A percentile compares a stretch with the other conserved stretches of the same genome.
Conservation (phyloP, 176 grass and related monocot species). For the Miscanthus lutarioriparius region DNA sequence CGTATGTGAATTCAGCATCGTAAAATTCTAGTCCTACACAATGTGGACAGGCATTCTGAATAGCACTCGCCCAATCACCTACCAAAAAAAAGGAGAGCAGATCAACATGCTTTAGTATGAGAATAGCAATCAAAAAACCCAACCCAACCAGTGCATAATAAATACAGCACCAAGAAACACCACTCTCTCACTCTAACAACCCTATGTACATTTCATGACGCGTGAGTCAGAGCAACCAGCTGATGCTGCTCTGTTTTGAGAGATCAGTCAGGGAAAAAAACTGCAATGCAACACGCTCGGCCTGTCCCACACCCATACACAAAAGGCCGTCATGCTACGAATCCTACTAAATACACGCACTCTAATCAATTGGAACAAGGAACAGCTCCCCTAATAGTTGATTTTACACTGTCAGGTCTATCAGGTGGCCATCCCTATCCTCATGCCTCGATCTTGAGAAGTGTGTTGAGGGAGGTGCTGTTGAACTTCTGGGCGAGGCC, state of each 20-base stretch:
- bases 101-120: slow-evolving; percentile 5
- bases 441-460: slow-evolving; percentile 82
- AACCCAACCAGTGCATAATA: slow-evolving; percentile 12
- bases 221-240: slow-evolving; percentile 2
- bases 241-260: not conserved
- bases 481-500: slow-evolving; percentile 94
- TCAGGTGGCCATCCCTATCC: not conserved
- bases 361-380: slow-evolving; percentile 15
- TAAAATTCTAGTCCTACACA: not conserved
- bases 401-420: not conserved
- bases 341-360: slow-evolving; percentile 48
- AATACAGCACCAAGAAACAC: slow-evolving; percentile 29
- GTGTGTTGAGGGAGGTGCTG: slow-evolving; percentile 93
- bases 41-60: not conserved
- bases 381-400: slow-evolving; percentile 5
- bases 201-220: slow-evolving; percentile 48
- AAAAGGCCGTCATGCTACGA: slow-evolving; percentile 27
- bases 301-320: slow-evolving; percentile 19
- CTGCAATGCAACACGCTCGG: not conserved
- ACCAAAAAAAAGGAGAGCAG: not conserved
- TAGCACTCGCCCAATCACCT: not conserved
- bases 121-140: not conserved
- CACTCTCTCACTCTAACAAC: slow-evolving; percentile 12
- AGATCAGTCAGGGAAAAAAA: not conserved
- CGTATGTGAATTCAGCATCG: not conserved